Conservation (phyloP, 345 rosid genomes). For the Camelina sativa region DNA sequence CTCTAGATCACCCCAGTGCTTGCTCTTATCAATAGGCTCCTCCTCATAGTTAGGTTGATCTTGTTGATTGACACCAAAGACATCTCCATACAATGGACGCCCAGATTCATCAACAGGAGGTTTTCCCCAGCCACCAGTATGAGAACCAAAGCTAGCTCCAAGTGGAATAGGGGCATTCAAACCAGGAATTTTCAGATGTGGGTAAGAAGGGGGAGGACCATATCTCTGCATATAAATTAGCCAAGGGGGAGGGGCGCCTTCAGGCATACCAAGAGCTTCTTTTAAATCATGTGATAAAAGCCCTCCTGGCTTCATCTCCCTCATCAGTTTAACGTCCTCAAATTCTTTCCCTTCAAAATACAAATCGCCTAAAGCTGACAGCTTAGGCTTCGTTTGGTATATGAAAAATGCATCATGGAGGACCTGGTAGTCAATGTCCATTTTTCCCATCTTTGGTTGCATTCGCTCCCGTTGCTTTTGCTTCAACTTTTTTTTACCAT, state of each 20-base stretch:
- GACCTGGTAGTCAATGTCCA: slow-evolving; percentile 99
- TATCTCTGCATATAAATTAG: slow-evolving; percentile 99
- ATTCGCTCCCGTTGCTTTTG: slow-evolving; percentile 99
- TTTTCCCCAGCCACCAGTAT: slow-evolving; percentile 99
- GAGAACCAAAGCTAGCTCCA: slow-evolving; percentile 97
- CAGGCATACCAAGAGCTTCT: slow-evolving; percentile 99
- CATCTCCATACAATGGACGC: slow-evolving; percentile 97
- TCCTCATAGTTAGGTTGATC: slow-evolving; percentile 97
- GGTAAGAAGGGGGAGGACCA: slow-evolving; percentile 99
- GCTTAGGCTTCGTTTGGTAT: slow-evolving; percentile 97
- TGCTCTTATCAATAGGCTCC: slow-evolving; percentile 96
- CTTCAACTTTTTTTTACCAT: slow-evolving; percentile 83
- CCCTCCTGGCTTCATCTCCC: slow-evolving; percentile 68
- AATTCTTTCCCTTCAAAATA: slow-evolving; percentile 99
- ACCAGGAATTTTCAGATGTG: slow-evolving; percentile 96
- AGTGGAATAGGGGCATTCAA: slow-evolving; percentile 95
- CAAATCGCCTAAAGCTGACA: slow-evolving; percentile 87
- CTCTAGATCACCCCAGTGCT: slow-evolving; percentile 99
- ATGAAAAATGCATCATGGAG: slow-evolving; percentile 99
- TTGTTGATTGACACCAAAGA: slow-evolving; percentile 94
- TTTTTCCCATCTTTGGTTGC: slow-evolving; percentile 99
- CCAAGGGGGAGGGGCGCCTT: slow-evolving; percentile 99
- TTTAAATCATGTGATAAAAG: slow-evolving; percentile 78
- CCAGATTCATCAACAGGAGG: slow-evolving; percentile 99
- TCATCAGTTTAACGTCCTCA: slow-evolving; percentile 94